Percentiles rank a stretch among this genome's conserved stretches.
These are phyloP conservation scores for Aquilaria yunnanensis DNA, from an alignment of 345 rosid species.

Conservation along the genomic window DNA sequence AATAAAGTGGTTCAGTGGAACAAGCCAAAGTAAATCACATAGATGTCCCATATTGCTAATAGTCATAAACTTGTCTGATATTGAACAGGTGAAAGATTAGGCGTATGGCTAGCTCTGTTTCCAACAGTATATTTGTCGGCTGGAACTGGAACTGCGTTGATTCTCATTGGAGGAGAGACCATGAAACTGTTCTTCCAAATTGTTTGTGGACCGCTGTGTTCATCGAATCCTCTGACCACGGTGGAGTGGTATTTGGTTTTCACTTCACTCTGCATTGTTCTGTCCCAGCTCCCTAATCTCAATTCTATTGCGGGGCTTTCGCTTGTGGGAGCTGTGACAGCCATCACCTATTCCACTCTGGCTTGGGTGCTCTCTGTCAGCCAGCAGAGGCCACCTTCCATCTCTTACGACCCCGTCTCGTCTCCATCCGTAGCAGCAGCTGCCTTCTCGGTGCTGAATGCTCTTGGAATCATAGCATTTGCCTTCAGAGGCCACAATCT, in stretches of 20 bases:
- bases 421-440: slow-evolving; percentile 57
- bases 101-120: slow-evolving; percentile 90
- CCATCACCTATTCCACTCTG: slow-evolving; percentile 87
- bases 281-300: slow-evolving; percentile 97
- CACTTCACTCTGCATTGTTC: slow-evolving; percentile 86
- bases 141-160: slow-evolving; percentile 91
- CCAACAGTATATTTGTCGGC: slow-evolving; percentile 95
- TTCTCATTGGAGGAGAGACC: slow-evolving; percentile 92
- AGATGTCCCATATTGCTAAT: background rate
- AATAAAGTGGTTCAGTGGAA: no score
- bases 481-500: slow-evolving; percentile 94
- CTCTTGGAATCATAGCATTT: slow-evolving; percentile 92
- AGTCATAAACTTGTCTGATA: background rate
- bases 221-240: slow-evolving; percentile 84
- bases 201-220: slow-evolving; percentile 86
- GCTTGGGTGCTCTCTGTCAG: slow-evolving; percentile 98
- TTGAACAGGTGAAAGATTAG: slow-evolving; percentile 73
- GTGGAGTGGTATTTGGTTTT: slow-evolving; percentile 97
- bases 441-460: slow-evolving; percentile 69
- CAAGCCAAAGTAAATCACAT: background rate
- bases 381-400: slow-evolving; percentile 71
- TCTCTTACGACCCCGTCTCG: slow-evolving; percentile 72
- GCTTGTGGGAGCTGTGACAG: slow-evolving; percentile 88
- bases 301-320: slow-evolving; percentile 96
- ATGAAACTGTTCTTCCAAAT: slow-evolving; percentile 90